phyloP scores from a whole-genome alignment of 176 grass and related monocot species.

The Pontederia crassipes region DNA sequence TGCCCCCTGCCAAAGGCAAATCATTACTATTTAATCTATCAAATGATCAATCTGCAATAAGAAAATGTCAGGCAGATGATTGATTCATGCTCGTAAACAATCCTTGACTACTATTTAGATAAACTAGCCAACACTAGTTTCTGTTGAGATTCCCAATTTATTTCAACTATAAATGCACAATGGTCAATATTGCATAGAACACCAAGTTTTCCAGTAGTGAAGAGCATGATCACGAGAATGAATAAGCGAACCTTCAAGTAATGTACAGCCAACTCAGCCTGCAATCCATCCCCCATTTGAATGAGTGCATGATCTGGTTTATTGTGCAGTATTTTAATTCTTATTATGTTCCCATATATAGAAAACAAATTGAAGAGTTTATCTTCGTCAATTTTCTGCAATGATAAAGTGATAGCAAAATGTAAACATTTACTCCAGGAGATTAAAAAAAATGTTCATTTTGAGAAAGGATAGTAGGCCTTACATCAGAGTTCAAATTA shows the following conservation, averaged over 20 bases:
- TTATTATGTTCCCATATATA: constrained; percentile 88
- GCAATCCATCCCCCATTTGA: constrained; percentile 95
- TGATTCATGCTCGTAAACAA: too few relatives aligned
- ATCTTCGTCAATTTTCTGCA: constrained; percentile 88
- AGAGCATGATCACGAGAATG: neutral
- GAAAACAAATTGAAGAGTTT: constrained; percentile 97
- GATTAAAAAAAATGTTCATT: neutral
- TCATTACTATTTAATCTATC: too few relatives aligned
- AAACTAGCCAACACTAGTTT: too few relatives aligned
- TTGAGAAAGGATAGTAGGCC: constrained; percentile 21
- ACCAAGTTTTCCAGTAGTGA: neutral
- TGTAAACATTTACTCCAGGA: neutral
- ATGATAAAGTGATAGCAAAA: constrained; percentile 4
- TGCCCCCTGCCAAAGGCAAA: constrained; percentile 36
- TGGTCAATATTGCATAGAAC: too few relatives aligned
- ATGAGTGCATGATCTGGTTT: constrained; percentile 94
- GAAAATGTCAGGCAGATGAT: too few relatives aligned
- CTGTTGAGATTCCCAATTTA: too few relatives aligned
- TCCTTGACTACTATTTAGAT: too few relatives aligned
- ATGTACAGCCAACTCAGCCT: constrained; percentile 85
- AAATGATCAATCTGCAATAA: too few relatives aligned
- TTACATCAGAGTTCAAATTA: constrained; percentile 96
- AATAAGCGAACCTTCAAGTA: constrained; percentile 55
- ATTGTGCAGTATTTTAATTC: constrained; percentile 83
- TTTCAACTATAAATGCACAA: too few relatives aligned